A percentile compares a stretch with the other conserved stretches of the same genome.
These are phyloP conservation scores for Cyamopsis tetragonoloba DNA, from an alignment of 306 rosid genomes.

Conservation along the genomic window DNA sequence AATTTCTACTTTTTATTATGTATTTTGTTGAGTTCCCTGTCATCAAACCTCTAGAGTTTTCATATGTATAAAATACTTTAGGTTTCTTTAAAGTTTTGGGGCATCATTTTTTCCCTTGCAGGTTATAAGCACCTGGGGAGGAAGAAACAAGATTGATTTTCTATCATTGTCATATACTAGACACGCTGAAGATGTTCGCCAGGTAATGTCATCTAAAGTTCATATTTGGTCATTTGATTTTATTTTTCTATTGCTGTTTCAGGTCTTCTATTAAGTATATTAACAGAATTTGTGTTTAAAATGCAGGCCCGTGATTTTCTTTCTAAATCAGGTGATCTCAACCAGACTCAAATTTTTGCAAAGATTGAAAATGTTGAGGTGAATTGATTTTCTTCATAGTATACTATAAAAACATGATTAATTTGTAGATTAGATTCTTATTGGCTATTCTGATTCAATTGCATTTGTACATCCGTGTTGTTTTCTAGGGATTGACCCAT, in stretches of 20 bases:
- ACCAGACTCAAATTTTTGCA: constrained; percentile 84
- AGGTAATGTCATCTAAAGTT: constrained; percentile 40
- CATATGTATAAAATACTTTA: not conserved
- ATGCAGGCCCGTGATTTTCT: constrained; percentile 80
- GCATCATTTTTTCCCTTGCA: constrained; percentile 29
- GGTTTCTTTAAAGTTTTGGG: constrained; percentile 8
- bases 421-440: constrained; percentile 3
- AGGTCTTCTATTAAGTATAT: constrained; percentile 16
- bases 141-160: constrained; percentile 73
- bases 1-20: constrained; percentile 12
- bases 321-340: constrained; percentile 66
- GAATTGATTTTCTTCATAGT: constrained; percentile 27
- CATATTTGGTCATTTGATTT: not conserved
- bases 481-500: constrained; percentile 74
- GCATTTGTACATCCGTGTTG: constrained; percentile 7
- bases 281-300: not conserved
- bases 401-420: not conserved
- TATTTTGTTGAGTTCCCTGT: constrained; percentile 2
- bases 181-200: constrained; percentile 89
- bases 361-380: constrained; percentile 93
- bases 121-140: constrained; percentile 92
- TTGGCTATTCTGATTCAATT: not conserved
- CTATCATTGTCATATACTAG: constrained; percentile 79
- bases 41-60: not conserved
- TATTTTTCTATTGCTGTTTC: constrained; percentile 8